Percentiles rank a stretch among this genome's conserved stretches.
Evolutionary conservation across 2,329 filamentous ascomycete species (phyloP).

Genomic region (Coleophoma cylindrospora): DNA sequence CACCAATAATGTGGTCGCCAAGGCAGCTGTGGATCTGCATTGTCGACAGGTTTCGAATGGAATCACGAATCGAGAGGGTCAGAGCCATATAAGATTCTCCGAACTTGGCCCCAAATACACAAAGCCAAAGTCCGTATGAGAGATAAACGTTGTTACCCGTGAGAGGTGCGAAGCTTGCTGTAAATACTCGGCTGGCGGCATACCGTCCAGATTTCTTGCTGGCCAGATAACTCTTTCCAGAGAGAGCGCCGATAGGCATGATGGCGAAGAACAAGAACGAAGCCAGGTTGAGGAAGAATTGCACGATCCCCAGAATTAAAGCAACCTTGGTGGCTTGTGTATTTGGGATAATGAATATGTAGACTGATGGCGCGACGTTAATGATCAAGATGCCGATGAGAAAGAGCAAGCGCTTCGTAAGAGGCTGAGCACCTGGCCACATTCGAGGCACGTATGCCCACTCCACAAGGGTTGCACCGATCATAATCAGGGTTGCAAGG

Average conservation of each 20-base stretch:
- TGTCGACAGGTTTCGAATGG: constrained; percentile 80
- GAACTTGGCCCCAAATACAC: constrained; percentile 88
- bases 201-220: constrained; percentile 89
- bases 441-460: constrained; percentile 91
- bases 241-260: constrained; percentile 91
- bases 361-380: constrained; percentile 81
- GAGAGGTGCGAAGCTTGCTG: constrained; percentile 85
- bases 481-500: constrained; percentile 78
- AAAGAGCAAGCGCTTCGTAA: constrained; percentile 86
- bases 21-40: constrained; percentile 76
- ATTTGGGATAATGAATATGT: constrained; percentile 63
- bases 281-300: constrained; percentile 81
- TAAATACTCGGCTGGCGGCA: constrained; percentile 97
- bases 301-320: constrained; percentile 77
- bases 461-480: constrained; percentile 80
- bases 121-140: constrained; percentile 90
- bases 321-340: constrained; percentile 53
- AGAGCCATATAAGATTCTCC: constrained; percentile 92
- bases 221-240: constrained; percentile 76
- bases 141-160: constrained; percentile 93
- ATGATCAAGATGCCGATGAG: constrained; percentile 72
- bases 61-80: constrained; percentile 87
- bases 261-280: constrained; percentile 92
- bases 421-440: constrained; percentile 95
- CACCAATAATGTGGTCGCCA: constrained; percentile 67